Evolutionary conservation across 495 filamentous ascomycete genomes (phyloP), one percentile per base, ranked within the genome.

Genomic region (Penicillium riverlandense): DNA sequence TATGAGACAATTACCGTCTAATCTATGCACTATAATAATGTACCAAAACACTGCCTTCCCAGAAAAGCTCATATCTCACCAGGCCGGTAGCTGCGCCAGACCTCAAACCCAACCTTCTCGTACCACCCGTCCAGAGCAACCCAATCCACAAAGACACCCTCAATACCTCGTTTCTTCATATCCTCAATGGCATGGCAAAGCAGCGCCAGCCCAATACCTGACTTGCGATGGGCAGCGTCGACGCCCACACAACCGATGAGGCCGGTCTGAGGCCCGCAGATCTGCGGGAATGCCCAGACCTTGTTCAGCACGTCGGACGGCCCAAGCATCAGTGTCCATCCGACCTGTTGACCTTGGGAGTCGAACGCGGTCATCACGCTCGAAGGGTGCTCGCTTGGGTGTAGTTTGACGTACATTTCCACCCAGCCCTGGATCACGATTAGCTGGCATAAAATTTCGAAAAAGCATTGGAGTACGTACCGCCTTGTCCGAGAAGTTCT

Each of bases 81-180:
- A 2, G 60, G 57, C 28, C 63, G 50, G 52, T 76, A 77, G 28
- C 68, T 67, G 33, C 70, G 57, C 61, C 64, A 69, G 8, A 56
- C 55, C 44, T 59, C 37, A 47, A 74, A 76, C 3, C 74, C 74
- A 12, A 75, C 39, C 37, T 67, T 60, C 52, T 75, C 72, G 54
- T 77, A 77, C 54, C 65, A 77, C 8, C 68, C 72, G 13, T 73
- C 62, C 35, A 72, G 48, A 13, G 61, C 64, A 12, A 75, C 72
- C 67, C 69, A 75, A 39, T 77, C 74, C 30, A 77, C 66, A 49
- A 71, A 72, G 0, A 73, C 70, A 0, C 70, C 70, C 35, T 75
- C 62, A 11, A 73, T 54, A 1, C 71, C 74, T 32, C 71, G 54
- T 11, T 59, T 45, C 47, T 62, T 73, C 70, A 77, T 70, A 44